Conservation (phyloP, 768 basidiomycete species). For the Lactifluus echinatus region DNA sequence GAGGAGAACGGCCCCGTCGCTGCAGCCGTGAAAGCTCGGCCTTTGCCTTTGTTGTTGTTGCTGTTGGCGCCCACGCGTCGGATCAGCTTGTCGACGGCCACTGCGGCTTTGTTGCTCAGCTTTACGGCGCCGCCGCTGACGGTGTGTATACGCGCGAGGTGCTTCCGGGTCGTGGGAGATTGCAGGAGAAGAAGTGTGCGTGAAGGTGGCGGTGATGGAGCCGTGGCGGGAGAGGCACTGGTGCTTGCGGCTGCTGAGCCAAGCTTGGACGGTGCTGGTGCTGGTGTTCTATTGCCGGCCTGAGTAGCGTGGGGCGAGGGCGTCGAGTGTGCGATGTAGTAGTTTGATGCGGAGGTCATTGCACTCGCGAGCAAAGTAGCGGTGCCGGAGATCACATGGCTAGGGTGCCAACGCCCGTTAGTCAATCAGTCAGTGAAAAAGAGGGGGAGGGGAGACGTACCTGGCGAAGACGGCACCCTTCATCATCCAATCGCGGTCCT, state of each 20-base stretch:
- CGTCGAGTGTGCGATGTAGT: slow-evolving; percentile 17
- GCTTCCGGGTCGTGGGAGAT: slow-evolving; percentile 17
- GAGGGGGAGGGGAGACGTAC: background rate
- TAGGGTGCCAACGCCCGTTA: background rate
- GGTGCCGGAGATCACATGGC: slow-evolving; percentile 18
- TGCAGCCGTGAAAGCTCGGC: background rate
- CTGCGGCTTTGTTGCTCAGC: slow-evolving; percentile 14
- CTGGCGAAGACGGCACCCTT: slow-evolving; percentile 17
- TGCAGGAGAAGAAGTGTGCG: slow-evolving; percentile 18
- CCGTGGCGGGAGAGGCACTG: background rate
- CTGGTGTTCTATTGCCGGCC: background rate
- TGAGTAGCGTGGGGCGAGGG: slow-evolving; percentile 1
- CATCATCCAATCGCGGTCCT: slow-evolving; percentile 20
- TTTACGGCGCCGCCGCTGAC: slow-evolving; percentile 18
- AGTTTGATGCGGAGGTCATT: slow-evolving; percentile 17
- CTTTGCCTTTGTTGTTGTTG: slow-evolving; percentile 3
- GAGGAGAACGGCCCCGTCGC: too few relatives aligned
- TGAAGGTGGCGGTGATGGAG: slow-evolving; percentile 9
- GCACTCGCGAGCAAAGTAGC: slow-evolving; percentile 18
- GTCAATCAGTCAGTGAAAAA: background rate
- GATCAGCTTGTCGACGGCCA: slow-evolving; percentile 11
- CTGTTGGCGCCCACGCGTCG: background rate
- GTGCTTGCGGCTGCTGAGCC: background rate
- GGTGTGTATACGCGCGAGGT: slow-evolving; percentile 11
- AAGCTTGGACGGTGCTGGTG: background rate